Conservation (phyloP, 305 asterid species). For the Withania somnifera region DNA sequence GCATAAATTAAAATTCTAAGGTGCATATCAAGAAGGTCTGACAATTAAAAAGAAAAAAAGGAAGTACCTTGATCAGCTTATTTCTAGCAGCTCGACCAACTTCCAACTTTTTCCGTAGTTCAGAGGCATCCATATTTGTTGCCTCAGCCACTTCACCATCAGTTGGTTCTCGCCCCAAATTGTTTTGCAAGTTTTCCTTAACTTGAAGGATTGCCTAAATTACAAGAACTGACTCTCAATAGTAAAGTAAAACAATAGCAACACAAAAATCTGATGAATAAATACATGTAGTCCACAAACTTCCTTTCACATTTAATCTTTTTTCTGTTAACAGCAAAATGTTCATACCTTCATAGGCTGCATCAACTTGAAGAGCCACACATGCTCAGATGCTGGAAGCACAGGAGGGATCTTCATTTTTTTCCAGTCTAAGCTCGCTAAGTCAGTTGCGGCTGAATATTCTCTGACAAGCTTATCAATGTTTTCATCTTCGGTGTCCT, state of each 20-base stretch:
- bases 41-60: neutral
- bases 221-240: neutral
- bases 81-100: constrained; percentile 71
- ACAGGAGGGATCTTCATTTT: constrained; percentile 78
- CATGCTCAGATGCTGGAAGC: constrained; percentile 60
- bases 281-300: neutral
- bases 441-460: constrained; percentile 43
- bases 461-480: constrained; percentile 53
- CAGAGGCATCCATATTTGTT: constrained; percentile 22
- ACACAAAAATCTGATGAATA: neutral
- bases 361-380: constrained; percentile 66
- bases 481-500: constrained; percentile 33
- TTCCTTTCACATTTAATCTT: neutral
- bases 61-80: constrained; percentile 61
- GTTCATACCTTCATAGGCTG: constrained; percentile 54
- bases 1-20: neutral
- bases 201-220: constrained; percentile 51
- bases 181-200: constrained; percentile 36
- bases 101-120: constrained; percentile 41
- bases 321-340: neutral
- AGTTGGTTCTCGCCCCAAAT: constrained; percentile 41
- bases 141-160: constrained; percentile 49
- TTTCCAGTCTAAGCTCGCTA: constrained; percentile 66
- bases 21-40: neutral
- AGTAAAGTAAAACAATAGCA: neutral